Evolutionary conservation across 352 stramenopile species (phyloP).

Genomic region (Phytophthora pini): DNA sequence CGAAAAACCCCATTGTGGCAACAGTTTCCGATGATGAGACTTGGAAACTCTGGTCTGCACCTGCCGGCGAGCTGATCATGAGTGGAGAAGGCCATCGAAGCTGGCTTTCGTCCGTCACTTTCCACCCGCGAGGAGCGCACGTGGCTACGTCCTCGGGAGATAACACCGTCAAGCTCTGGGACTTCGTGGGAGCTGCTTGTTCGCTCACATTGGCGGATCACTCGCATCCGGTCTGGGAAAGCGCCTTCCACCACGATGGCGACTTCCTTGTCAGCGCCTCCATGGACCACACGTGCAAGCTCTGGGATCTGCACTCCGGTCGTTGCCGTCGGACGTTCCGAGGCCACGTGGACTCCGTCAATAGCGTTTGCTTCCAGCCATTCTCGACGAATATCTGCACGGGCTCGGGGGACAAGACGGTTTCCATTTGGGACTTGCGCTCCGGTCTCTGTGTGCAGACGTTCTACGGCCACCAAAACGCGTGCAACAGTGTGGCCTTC

Average conservation of each 20-base stretch:
- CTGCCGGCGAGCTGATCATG: slow-evolving; percentile 95
- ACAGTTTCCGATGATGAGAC: slow-evolving; percentile 95
- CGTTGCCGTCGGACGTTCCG: slow-evolving; percentile 93
- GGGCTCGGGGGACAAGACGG: slow-evolving; percentile 94
- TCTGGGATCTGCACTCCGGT: slow-evolving; percentile 93
- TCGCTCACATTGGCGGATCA: slow-evolving; percentile 92
- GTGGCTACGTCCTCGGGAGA: slow-evolving; percentile 93
- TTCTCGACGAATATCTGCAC: slow-evolving; percentile 94
- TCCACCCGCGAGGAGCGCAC: slow-evolving; percentile 93
- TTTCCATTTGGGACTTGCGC: slow-evolving; percentile 96
- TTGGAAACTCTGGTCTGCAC: slow-evolving; percentile 95
- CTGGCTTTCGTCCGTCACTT: slow-evolving; percentile 92
- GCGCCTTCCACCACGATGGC: slow-evolving; percentile 93
- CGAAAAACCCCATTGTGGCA: slow-evolving; percentile 92
- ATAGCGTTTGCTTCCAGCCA: slow-evolving; percentile 93
- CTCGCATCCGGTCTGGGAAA: slow-evolving; percentile 94
- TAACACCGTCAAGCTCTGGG: slow-evolving; percentile 95
- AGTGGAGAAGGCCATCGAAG: slow-evolving; percentile 93
- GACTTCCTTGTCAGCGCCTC: slow-evolving; percentile 93
- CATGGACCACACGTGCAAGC: slow-evolving; percentile 95
- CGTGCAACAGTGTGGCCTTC: slow-evolving; percentile 92
- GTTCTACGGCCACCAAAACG: slow-evolving; percentile 96
- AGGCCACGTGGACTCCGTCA: slow-evolving; percentile 95
- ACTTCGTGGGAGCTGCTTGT: slow-evolving; percentile 92
- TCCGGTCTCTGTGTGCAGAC: slow-evolving; percentile 92